These are phyloP conservation scores for Xylaria sp. DNA, from an alignment of 2,329 filamentous ascomycete genomes.

Conservation along the genomic window DNA sequence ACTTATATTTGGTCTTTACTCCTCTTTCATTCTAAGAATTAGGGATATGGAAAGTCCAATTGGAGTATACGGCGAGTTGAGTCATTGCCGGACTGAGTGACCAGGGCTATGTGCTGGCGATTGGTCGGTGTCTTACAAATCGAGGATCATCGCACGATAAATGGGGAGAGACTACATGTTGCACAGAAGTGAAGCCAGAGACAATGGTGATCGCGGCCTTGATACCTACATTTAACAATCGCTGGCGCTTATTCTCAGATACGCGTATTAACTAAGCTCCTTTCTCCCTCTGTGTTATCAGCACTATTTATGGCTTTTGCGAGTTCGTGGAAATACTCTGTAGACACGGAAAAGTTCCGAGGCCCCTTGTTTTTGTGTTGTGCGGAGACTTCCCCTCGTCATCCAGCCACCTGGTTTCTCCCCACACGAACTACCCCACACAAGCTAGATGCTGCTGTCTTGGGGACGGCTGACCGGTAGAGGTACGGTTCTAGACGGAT, in stretches of 20 bases:
- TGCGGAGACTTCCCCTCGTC: slow-evolving; percentile 13
- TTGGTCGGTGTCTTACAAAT: slow-evolving; percentile 2
- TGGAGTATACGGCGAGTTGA: slow-evolving; percentile 13
- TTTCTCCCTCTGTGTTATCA: too few species aligned
- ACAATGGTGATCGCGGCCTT: neutral
- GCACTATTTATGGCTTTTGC: too few species aligned
- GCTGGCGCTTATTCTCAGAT: too few species aligned
- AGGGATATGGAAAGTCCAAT: neutral
- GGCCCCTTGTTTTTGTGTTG: neutral
- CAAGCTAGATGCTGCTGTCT: neutral
- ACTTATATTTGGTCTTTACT: slow-evolving; percentile 8
- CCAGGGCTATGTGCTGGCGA: neutral
- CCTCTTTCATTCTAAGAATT: neutral
- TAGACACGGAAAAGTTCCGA: neutral
- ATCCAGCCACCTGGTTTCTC: slow-evolving; percentile 3
- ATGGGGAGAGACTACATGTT: neutral
- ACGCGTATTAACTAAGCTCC: too few species aligned
- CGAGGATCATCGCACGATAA: neutral
- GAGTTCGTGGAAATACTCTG: too few species aligned
- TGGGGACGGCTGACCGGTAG: neutral
- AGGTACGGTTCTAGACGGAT: neutral
- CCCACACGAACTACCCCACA: slow-evolving; percentile 24
- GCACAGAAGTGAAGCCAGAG: neutral
- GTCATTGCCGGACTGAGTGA: slow-evolving; percentile 12
- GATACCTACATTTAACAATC: neutral